Conservation (phyloP, 352 stramenopile genomes). For the Phytophthora constricta region DNA sequence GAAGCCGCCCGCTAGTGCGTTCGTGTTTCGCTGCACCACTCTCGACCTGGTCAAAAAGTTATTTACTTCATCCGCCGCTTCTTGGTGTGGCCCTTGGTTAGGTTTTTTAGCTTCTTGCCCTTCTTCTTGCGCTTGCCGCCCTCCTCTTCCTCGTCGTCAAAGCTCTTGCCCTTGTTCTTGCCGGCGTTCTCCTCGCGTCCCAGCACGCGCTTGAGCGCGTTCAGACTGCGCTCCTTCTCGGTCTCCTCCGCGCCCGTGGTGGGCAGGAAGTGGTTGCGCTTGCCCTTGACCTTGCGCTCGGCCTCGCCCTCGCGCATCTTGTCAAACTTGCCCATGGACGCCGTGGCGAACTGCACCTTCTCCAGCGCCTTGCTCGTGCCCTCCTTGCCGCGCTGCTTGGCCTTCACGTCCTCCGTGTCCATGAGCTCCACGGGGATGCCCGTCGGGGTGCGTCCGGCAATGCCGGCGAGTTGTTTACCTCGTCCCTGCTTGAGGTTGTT, state of each 20-base stretch:
- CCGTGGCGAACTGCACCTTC: slow-evolving; percentile 93
- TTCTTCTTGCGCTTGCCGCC: slow-evolving; percentile 68
- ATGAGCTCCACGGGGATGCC: slow-evolving; percentile 93
- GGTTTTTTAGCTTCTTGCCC: slow-evolving; percentile 69
- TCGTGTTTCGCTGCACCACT: slow-evolving; percentile 17
- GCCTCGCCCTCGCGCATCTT: slow-evolving; percentile 92
- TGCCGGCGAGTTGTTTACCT: slow-evolving; percentile 58
- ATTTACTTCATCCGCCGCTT: slow-evolving; percentile 66
- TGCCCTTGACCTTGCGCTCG: slow-evolving; percentile 88
- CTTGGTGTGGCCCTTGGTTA: slow-evolving; percentile 77
- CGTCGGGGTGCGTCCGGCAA: slow-evolving; percentile 55
- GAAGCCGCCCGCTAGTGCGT: slow-evolving; percentile 5
- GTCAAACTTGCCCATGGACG: slow-evolving; percentile 96
- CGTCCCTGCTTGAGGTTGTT: slow-evolving; percentile 79
- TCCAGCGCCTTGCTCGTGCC: slow-evolving; percentile 88
- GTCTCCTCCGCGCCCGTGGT: slow-evolving; percentile 71
- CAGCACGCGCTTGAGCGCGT: slow-evolving; percentile 75
- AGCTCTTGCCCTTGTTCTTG: slow-evolving; percentile 68
- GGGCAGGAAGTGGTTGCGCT: slow-evolving; percentile 85
- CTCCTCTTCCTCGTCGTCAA: slow-evolving; percentile 64
- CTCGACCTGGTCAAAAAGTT: neutral
- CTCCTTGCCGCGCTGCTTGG: slow-evolving; percentile 89
- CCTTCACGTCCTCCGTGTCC: slow-evolving; percentile 69
- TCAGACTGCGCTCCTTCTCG: slow-evolving; percentile 87
- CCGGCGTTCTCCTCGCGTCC: slow-evolving; percentile 80